phyloP scores from a whole-genome alignment of 2,329 filamentous ascomycete species.

The Leptographium radiaticola region DNA sequence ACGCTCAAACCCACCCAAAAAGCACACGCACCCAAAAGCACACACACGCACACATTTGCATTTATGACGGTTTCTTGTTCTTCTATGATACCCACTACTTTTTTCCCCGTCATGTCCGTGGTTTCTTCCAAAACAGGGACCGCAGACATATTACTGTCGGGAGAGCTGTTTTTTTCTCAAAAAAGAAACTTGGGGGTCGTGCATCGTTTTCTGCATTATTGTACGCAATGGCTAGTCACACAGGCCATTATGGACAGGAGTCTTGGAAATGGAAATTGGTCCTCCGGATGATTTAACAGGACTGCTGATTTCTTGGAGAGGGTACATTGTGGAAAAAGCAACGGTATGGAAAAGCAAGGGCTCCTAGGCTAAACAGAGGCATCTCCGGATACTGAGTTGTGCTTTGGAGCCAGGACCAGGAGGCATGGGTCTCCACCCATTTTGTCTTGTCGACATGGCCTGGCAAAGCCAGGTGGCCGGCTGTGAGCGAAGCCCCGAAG shows the following conservation, averaged over 20 bases:
- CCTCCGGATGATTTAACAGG: background rate
- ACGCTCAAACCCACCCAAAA: background rate
- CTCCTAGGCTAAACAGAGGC: background rate
- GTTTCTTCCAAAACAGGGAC: background rate
- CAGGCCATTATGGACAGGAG: background rate
- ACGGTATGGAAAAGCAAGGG: background rate
- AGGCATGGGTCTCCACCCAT: background rate
- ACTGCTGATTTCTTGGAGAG: background rate
- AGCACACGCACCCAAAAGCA: background rate
- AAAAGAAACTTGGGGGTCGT: background rate
- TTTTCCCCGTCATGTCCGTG: background rate
- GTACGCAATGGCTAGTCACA: background rate
- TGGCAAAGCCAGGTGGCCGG: background rate
- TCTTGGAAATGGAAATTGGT: background rate
- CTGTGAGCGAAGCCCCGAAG: background rate
- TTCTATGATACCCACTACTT: conserved; percentile 2
- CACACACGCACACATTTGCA: background rate
- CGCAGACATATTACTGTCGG: background rate
- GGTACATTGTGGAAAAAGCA: background rate
- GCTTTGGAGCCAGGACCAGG: background rate
- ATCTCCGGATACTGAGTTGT: background rate
- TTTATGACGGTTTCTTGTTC: background rate
- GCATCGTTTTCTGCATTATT: background rate
- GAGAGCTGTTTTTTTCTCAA: background rate
- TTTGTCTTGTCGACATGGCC: background rate